A percentile compares a stretch with the other conserved stretches of the same genome.
phyloP scores from a whole-genome alignment of 331 rosid species.

The Malus hybrid region DNA sequence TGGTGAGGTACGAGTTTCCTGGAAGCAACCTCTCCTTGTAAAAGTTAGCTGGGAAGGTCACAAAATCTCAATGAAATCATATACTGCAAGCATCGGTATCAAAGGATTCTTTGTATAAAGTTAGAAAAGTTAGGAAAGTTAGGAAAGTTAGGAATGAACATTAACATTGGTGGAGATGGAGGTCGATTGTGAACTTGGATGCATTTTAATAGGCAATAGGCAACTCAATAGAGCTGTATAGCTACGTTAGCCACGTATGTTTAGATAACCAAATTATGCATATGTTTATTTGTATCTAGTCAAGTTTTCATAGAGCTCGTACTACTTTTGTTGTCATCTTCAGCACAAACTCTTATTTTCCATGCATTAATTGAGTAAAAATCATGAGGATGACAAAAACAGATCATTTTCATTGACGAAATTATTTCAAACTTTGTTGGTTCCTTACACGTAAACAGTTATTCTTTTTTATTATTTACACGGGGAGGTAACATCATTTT shows the following conservation, averaged over 20 bases:
- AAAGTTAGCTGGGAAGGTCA: neutral
- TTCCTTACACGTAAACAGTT: too few relatives aligned
- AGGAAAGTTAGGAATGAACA: neutral
- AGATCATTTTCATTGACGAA: too few relatives aligned
- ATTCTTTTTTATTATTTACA: too few relatives aligned
- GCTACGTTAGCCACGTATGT: too few relatives aligned
- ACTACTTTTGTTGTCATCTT: neutral
- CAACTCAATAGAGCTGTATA: neutral
- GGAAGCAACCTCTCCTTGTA: constrained; percentile 33
- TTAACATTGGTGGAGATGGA: neutral
- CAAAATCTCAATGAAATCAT: neutral
- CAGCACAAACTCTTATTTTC: neutral
- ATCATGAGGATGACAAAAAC: neutral
- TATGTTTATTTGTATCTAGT: neutral
- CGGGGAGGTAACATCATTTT: too few relatives aligned
- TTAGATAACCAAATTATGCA: neutral
- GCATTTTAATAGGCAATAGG: neutral
- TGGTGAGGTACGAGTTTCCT: constrained; percentile 22
- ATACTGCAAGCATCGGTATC: neutral
- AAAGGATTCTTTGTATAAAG: neutral
- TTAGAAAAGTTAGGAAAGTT: neutral
- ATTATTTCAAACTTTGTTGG: too few relatives aligned
- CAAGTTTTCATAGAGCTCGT: neutral
- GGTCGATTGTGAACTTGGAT: neutral
- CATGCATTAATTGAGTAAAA: neutral